Evolutionary conservation across 2,329 filamentous ascomycete genomes (phyloP), one percentile per base, ranked within the genome.

Genomic region (Phialocephala subalpina): DNA sequence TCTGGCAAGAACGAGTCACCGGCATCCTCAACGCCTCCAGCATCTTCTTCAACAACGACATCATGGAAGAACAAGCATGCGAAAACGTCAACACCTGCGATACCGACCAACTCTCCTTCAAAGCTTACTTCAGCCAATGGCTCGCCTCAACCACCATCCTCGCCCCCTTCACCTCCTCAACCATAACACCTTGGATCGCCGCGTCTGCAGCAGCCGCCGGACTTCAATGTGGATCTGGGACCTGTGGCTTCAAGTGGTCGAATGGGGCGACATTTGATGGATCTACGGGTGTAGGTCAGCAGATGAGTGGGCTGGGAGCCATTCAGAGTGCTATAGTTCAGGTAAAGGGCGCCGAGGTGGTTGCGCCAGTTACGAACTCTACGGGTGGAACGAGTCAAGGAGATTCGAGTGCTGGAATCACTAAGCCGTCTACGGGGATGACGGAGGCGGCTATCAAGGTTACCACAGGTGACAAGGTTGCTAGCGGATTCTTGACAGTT

Each of bases 221-320:
- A 1, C 78, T 78, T 18, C 83, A 88, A 64, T 91, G 88, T 69
- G 87, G 87, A n/a, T 81, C 82, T 5, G 83, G 82, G 25, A 84
- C 87, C 82, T 90, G 87, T 70, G 86, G 88, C 9, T 77, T 87
- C 61, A 84, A 84, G 66, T 91, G 88, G 87, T 83, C 82, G 55
- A 81, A 83, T 61, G 80, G 77, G n/a, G 80, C 77, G 0, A 76
- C 77, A 9, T 91, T 84, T 77, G 88, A 91, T 74, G 86, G 86
- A 27, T 82, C 81, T 1, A 84, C 82, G 3, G 90, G 89, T 9
- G 84, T 92, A 1, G 90, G 90, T 5, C 88, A 92, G 76, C 89
- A 92, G 77, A 92, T 92, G 90, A 83, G 86, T 1, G 88, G 86
- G 2, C 80, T 92, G 75, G 87, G 91, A 70, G 82, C 90, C 11